A percentile compares a stretch with the other conserved stretches of the same genome.
Evolutionary conservation across 2,329 filamentous ascomycete species (phyloP).

Genomic region (Rhynchosporium secalis): DNA sequence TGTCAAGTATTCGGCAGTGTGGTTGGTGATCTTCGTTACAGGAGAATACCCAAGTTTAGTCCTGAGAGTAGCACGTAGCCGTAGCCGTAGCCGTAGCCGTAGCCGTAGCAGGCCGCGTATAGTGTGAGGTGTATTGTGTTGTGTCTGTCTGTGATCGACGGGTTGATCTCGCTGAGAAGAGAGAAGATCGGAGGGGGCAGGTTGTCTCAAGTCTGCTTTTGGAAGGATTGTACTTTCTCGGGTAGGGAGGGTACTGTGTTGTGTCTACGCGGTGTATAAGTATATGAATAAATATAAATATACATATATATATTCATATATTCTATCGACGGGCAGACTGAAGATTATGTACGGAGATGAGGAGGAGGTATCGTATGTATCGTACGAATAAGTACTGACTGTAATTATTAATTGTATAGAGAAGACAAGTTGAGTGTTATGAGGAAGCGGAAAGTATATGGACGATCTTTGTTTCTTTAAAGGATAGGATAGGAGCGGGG

Average conservation of each 20-base stretch:
- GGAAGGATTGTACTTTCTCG: constrained; percentile 12
- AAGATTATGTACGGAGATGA: neutral
- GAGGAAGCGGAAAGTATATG: constrained; percentile 31
- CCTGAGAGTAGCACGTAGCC: neutral
- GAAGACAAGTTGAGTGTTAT: constrained; percentile 15
- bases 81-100: too few relatives aligned
- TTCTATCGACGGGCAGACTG: neutral
- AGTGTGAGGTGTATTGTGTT: constrained; percentile 9
- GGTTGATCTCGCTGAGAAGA: constrained; percentile 18
- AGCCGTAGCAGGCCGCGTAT: constrained; percentile 1
- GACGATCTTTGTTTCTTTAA: constrained; percentile 29
- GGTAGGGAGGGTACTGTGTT: neutral
- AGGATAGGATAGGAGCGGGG: constrained; percentile 22
- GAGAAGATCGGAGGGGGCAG: constrained; percentile 26
- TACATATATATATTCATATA: too few relatives aligned
- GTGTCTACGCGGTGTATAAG: too few relatives aligned
- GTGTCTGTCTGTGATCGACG: constrained; percentile 8
- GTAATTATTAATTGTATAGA: constrained; percentile 9
- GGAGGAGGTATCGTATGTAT: too few relatives aligned
- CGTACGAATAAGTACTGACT: too few relatives aligned
- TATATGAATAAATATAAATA: too few relatives aligned
- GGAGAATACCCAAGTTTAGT: constrained; percentile 1
- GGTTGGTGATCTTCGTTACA: constrained; percentile 20
- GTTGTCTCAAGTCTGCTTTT: constrained; percentile 20
- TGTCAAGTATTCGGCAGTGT: constrained; percentile 32